Percentiles rank a stretch among this genome's conserved stretches.
phyloP scores from a whole-genome alignment of 2,329 filamentous ascomycete genomes.

The Fusarium napiforme region DNA sequence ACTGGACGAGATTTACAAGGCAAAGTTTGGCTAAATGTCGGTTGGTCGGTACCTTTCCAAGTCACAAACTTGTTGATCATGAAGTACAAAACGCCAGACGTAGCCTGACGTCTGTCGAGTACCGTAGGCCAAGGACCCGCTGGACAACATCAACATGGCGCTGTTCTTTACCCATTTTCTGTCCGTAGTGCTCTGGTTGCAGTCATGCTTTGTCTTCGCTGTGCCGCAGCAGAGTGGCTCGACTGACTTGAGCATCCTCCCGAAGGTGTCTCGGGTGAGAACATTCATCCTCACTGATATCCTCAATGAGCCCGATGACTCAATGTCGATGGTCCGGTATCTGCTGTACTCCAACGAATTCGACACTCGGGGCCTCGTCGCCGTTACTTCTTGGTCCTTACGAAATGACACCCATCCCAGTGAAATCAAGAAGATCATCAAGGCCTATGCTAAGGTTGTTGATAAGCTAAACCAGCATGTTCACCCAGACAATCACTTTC shows the following conservation, averaged over 20 bases:
- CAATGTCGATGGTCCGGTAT: conserved; percentile 17
- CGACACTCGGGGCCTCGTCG: neutral
- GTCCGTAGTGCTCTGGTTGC: neutral
- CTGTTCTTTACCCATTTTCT: neutral
- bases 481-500: neutral
- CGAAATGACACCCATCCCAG: conserved; percentile 1
- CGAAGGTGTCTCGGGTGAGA: neutral
- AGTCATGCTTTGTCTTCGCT: neutral
- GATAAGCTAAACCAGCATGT: conserved; percentile 19
- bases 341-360: conserved; percentile 15
- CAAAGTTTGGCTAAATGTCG: neutral
- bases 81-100: neutral
- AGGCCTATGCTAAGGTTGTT: conserved; percentile 1
- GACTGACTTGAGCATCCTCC: neutral
- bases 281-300: conserved; percentile 15
- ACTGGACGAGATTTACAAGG: neutral
- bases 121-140: too few relatives aligned
- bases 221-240: neutral
- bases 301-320: conserved; percentile 14
- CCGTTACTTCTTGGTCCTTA: conserved; percentile 12
- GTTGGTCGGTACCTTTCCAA: neutral
- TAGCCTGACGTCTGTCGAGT: neutral
- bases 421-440: conserved; percentile 9
- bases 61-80: neutral
- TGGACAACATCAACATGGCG: neutral